Evolutionary conservation across 2,329 filamentous ascomycete species (phyloP).

Genomic region (Colletotrichum sp.): DNA sequence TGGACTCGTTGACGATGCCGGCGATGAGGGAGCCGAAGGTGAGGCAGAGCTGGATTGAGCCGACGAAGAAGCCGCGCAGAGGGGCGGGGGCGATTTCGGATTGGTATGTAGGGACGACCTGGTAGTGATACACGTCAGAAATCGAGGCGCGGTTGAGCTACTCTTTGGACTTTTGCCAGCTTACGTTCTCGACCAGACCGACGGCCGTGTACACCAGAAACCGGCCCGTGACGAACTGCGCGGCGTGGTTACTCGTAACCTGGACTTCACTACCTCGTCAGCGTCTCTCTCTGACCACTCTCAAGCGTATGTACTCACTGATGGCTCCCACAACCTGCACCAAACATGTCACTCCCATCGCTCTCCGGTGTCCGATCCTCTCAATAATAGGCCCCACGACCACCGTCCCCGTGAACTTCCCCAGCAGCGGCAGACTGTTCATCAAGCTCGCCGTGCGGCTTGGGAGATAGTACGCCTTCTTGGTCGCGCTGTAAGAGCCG

Average conservation of each 20-base stretch:
- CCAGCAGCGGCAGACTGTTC: background rate
- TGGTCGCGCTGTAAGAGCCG: background rate
- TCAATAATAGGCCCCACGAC: background rate
- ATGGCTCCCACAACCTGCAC: background rate
- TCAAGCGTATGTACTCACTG: background rate
- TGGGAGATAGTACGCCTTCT: background rate
- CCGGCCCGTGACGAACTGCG: background rate
- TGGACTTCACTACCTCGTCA: background rate
- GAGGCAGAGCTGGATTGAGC: conserved; percentile 20
- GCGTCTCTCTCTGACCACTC: fast-evolving
- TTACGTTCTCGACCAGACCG: background rate
- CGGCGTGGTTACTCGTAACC: background rate
- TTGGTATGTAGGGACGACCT: background rate
- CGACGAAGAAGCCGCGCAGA: conserved; percentile 11
- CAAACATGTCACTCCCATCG: background rate
- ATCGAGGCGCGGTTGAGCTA: too few species aligned
- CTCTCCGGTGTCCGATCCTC: background rate
- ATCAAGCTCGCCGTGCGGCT: background rate
- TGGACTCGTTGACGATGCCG: conserved; percentile 24
- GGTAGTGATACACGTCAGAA: too few species aligned
- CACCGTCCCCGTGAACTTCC: background rate
- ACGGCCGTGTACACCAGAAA: background rate
- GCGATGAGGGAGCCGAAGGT: conserved; percentile 24
- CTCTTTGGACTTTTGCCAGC: background rate
- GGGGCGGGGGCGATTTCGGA: background rate